Evolutionary conservation across 179 eudicot genomes (phyloP).

Genomic region (Silene vulgaris): DNA sequence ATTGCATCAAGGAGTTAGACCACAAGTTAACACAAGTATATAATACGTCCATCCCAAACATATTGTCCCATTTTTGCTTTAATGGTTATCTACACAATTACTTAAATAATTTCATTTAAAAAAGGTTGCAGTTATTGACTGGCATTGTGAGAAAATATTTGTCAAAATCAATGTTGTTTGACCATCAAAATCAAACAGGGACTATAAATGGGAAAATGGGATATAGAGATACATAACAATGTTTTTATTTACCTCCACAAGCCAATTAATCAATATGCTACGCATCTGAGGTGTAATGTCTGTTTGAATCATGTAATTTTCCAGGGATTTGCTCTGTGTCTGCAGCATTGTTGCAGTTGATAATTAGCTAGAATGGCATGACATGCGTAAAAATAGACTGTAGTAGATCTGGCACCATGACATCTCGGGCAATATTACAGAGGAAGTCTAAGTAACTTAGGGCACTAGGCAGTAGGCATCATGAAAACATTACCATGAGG

Average conservation of each 20-base stretch:
- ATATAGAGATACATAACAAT: background rate
- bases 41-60: background rate
- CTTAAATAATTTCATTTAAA: no score
- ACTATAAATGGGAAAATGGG: background rate
- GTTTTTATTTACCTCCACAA: conserved; percentile 57
- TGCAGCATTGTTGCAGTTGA: conserved; percentile 27
- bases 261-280: conserved; percentile 86
- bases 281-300: conserved; percentile 85
- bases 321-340: conserved; percentile 50
- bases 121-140: no score
- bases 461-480: background rate
- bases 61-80: background rate
- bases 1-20: conserved; percentile 20
- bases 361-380: background rate
- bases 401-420: background rate
- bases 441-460: background rate
- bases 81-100: background rate
- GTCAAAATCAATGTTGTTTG: background rate
- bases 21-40: conserved; percentile 11
- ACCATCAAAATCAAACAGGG: background rate
- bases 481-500: background rate
- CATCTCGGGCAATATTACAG: background rate
- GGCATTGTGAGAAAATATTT: background rate
- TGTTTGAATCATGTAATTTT: conserved; percentile 65
- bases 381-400: background rate